phyloP scores from a whole-genome alignment of 441 rosid genomes.

The Brassica balearica region DNA sequence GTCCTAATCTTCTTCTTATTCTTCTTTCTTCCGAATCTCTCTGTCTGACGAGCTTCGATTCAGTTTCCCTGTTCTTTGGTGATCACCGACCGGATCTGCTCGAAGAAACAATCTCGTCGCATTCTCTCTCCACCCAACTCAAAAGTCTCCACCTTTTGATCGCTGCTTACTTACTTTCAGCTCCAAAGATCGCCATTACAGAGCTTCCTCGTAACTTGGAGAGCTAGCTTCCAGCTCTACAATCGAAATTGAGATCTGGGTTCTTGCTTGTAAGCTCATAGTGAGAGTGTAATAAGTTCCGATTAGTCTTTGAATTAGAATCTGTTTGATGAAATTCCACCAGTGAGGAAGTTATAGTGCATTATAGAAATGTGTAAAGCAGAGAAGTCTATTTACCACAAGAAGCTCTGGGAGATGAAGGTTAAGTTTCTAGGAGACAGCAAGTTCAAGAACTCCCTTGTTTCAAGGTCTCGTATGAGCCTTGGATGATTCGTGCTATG shows the following conservation, averaged over 20 bases:
- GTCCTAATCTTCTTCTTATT: constrained; percentile 27
- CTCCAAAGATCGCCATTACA: constrained; percentile 32
- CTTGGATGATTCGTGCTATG: constrained; percentile 89
- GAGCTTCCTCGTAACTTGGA: constrained; percentile 21
- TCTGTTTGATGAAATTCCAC: constrained; percentile 33
- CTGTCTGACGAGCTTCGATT: constrained; percentile 37
- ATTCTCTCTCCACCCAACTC: constrained; percentile 20
- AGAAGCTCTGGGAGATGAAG: constrained; percentile 48
- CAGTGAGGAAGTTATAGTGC: constrained; percentile 32
- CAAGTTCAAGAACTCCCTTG: constrained; percentile 55
- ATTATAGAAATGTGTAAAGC: constrained; percentile 57
- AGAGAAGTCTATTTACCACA: constrained; percentile 50
- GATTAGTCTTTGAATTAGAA: constrained; percentile 2
- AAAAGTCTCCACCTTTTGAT: constrained; percentile 35
- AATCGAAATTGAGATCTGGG: constrained; percentile 18
- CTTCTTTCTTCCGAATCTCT: constrained; percentile 35
- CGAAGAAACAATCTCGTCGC: constrained; percentile 7
- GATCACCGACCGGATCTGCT: constrained; percentile 42
- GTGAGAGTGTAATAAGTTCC: background rate
- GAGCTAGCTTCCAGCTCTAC: constrained; percentile 15
- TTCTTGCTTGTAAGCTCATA: constrained; percentile 8
- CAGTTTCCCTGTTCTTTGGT: constrained; percentile 21
- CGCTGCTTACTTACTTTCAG: background rate
- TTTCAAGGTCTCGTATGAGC: constrained; percentile 58
- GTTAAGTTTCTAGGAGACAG: constrained; percentile 52